Evolutionary conservation across 805 yeast genomes (phyloP).

Genomic region (Yarrowia sp.): DNA sequence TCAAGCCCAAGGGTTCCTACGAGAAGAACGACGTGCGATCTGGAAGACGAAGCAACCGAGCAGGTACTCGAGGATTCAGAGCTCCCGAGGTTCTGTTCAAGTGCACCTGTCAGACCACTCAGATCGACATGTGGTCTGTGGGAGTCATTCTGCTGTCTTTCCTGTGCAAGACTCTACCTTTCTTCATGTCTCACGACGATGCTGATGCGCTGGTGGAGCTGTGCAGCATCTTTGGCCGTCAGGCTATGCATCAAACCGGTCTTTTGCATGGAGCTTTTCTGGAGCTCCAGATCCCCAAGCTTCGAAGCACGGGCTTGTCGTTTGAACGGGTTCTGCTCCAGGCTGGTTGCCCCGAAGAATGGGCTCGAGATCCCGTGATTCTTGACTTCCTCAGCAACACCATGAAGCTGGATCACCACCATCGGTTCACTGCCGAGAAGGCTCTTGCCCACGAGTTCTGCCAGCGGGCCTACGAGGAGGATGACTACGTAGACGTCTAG

Average conservation of each 20-base stretch:
- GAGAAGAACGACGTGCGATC: constrained; percentile 88
- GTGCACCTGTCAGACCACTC: constrained; percentile 81
- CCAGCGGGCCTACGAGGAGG: constrained; percentile 30
- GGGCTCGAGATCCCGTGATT: constrained; percentile 33
- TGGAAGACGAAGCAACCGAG: constrained; percentile 92
- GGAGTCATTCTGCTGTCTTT: constrained; percentile 86
- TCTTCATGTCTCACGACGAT: constrained; percentile 93
- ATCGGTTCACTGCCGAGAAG: constrained; percentile 21
- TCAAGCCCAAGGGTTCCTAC: constrained; percentile 64
- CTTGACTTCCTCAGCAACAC: constrained; percentile 21
- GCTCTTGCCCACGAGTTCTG: constrained; percentile 28
- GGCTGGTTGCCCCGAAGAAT: constrained; percentile 27
- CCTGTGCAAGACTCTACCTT: constrained; percentile 82
- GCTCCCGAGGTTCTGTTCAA: constrained; percentile 93
- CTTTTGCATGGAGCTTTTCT: constrained; percentile 86
- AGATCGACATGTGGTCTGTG: constrained; percentile 90
- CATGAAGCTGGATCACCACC: constrained; percentile 26
- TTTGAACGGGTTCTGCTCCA: constrained; percentile 47
- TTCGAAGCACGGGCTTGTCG: constrained; percentile 55
- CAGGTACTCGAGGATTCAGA: constrained; percentile 94
- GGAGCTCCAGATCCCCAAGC: constrained; percentile 66
- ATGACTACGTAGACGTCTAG: constrained; percentile 24
- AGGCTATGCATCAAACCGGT: constrained; percentile 76
- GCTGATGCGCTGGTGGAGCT: constrained; percentile 88
- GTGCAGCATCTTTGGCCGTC: constrained; percentile 78